Conservation (phyloP, 176 grass and related monocot species). For the Themeda triandra region DNA sequence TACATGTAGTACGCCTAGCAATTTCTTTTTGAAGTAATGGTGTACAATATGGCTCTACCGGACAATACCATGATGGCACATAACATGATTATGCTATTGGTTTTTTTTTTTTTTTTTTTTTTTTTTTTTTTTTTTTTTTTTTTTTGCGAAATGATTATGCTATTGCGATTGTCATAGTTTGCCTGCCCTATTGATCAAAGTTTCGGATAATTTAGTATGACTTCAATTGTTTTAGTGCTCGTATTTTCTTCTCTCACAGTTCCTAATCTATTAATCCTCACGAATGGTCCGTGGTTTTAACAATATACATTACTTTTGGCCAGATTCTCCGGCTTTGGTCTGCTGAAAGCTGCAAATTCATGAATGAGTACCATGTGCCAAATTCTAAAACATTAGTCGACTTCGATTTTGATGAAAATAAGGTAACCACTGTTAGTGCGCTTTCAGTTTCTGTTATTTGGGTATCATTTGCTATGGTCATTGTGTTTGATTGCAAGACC, state of each 20-base stretch:
- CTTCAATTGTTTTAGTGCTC: background rate
- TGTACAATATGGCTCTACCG: background rate
- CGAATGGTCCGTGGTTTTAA: background rate
- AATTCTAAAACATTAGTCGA: conserved; percentile 54
- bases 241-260: background rate
- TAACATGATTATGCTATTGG: background rate
- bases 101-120: too few species aligned
- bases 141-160: background rate
- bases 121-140: too few species aligned
- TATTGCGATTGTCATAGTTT: background rate
- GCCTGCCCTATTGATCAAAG: background rate
- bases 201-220: background rate
- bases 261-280: background rate
- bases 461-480: background rate
- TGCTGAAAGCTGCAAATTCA: conserved; percentile 75
- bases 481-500: background rate
- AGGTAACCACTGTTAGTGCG: conserved; percentile 42
- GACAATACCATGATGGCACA: background rate
- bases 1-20: background rate
- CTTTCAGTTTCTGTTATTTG: background rate
- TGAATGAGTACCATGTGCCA: conserved; percentile 74
- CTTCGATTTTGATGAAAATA: conserved; percentile 97
- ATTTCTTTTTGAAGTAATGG: background rate
- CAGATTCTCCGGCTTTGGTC: conserved; percentile 85
- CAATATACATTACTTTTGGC: conserved; percentile 7